phyloP scores from a whole-genome alignment of 106 monocot genomes.

The Chionographis japonica region DNA sequence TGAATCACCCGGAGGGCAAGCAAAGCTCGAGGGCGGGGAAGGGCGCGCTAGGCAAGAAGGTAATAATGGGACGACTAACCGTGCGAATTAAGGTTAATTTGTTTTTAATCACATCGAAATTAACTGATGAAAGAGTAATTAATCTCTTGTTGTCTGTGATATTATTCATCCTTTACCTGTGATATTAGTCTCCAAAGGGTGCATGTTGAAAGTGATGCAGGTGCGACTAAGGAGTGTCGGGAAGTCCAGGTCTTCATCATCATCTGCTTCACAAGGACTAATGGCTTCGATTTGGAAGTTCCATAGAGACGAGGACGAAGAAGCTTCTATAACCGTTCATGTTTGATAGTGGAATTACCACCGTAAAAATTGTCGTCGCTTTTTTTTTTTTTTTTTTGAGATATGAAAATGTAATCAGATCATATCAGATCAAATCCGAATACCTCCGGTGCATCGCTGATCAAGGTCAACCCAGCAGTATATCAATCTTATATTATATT shows the following conservation, averaged over 20 bases:
- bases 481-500: no score
- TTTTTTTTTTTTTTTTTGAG: neutral
- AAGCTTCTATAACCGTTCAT: constrained; percentile 1
- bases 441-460: no score
- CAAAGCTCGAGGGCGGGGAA: neutral
- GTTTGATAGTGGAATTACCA: neutral
- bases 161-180: no score
- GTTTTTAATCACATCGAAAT: no score
- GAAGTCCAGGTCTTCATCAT: neutral
- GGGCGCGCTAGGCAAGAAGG: neutral
- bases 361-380: neutral
- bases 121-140: no score
- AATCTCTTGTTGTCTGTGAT: no score
- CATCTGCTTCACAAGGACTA: neutral
- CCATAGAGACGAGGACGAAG: constrained; percentile 4
- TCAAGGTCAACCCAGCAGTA: no score
- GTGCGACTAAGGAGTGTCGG: neutral
- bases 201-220: neutral
- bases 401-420: no score
- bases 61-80: neutral
- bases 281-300: constrained; percentile 12
- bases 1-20: neutral
- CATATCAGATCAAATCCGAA: no score
- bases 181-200: no score
- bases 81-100: no score